Base-by-base conservation (phyloP, 2,329 filamentous ascomycete genomes). In the Polychaeton citri region DNA sequence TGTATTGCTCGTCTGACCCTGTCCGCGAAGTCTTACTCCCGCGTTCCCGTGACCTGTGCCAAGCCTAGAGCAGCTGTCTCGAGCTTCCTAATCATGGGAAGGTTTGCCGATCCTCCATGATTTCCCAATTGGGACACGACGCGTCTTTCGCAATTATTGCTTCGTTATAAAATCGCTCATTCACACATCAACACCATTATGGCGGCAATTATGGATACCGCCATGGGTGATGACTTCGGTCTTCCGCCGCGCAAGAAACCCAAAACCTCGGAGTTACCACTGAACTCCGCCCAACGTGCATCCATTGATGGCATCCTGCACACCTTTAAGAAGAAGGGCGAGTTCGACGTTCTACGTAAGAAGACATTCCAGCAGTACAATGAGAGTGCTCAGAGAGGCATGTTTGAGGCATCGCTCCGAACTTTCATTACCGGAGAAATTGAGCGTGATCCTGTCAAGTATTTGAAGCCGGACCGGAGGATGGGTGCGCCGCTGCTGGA, bases 251-350 rank as follows among this genome's bases (percentile, higher is more conserved):
- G 64, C 46, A 71, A 69, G 47, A 80, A 75, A 50, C 74, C 79
- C 54, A 84, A 84, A 56, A 73, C 80, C 3, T 79, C 78, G 0
- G 82, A 88, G 47, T 66, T 88, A 13, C 82, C 82, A 2, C 62
- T 87, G 15, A 72, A 80, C 4, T 79, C 78, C 3, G 71, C 75
- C n/a, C 82, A 83, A 35, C 71, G 80, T 44, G 71, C 72, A 2
- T 76, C 79, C 2, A 84, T 88, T 38, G 81, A 87, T 48, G 72
- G 69, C 12, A 69, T 88, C 16, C 73, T 81, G n/a, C 78, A 83
- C 52, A 79, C 72, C 8, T 88, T 87, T 63, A 87, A 87, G 61
- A 88, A 87, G 62, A 85, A 84, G 58, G 83, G 83, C 41, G 80
- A 81, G 38, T 90, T 87, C 52, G 83, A 90, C 58, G 65, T 71